A percentile compares a stretch with the other conserved stretches of the same genome.
These are phyloP conservation scores for Phytophthora litchii DNA, from an alignment of 352 stramenopile genomes.

Conservation along the genomic window DNA sequence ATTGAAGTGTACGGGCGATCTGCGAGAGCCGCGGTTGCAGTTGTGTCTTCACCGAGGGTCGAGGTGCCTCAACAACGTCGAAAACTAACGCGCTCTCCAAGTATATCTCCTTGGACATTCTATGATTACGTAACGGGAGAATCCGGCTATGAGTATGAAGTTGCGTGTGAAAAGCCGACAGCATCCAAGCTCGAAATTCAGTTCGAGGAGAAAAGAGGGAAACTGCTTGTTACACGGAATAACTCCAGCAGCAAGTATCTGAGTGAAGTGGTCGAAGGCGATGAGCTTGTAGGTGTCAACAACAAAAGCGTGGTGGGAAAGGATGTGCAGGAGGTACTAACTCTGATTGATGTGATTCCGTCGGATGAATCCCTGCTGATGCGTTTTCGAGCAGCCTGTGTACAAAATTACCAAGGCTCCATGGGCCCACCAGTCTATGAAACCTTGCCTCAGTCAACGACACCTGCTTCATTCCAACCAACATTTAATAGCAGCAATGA, in stretches of 20 bases:
- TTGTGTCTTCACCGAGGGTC: slow-evolving; percentile 59
- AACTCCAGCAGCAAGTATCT: slow-evolving; percentile 30
- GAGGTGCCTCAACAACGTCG: slow-evolving; percentile 16
- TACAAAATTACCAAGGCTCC: slow-evolving; percentile 19
- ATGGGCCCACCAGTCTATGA: slow-evolving; percentile 12
- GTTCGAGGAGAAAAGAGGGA: slow-evolving; percentile 45
- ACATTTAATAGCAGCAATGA: slow-evolving; percentile 13
- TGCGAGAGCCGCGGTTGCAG: slow-evolving; percentile 51
- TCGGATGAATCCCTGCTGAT: slow-evolving; percentile 43
- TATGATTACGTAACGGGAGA: slow-evolving; percentile 74
- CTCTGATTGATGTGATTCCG: slow-evolving; percentile 40
- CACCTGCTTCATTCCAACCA: slow-evolving; percentile 26
- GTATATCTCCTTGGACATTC: slow-evolving; percentile 73
- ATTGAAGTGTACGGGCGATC: slow-evolving; percentile 74
- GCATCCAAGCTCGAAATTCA: slow-evolving; percentile 46
- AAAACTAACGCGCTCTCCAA: slow-evolving; percentile 45
- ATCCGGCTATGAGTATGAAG: slow-evolving; percentile 73
- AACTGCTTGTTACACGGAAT: slow-evolving; percentile 44
- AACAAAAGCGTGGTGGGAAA: slow-evolving; percentile 53
- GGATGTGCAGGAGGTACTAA: slow-evolving; percentile 35
- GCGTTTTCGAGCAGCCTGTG: slow-evolving; percentile 52
- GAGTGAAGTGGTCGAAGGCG: slow-evolving; percentile 40
- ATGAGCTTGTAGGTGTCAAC: slow-evolving; percentile 75
- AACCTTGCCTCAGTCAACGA: slow-evolving; percentile 14
- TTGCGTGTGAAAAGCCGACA: slow-evolving; percentile 49